phyloP scores from a whole-genome alignment of 768 basidiomycete species.

The Mycena rosella region DNA sequence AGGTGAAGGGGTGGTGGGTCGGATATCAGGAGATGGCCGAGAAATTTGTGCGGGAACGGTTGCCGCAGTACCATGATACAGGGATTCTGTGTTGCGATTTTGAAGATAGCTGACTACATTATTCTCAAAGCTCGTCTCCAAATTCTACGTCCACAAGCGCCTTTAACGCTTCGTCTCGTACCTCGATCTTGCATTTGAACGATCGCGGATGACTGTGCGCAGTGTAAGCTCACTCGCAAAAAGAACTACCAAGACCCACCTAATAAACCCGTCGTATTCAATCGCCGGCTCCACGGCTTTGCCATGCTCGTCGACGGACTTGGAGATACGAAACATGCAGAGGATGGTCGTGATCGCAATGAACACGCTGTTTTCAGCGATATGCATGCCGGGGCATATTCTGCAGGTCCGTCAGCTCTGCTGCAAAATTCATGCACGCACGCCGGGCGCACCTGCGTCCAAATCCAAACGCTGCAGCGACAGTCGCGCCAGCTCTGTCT shows the following conservation, averaged over 20 bases:
- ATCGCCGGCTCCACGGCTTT: not conserved
- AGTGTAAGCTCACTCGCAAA: not conserved
- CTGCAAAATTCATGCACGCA: not conserved
- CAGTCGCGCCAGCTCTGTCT: constrained; percentile 33
- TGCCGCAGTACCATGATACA: constrained; percentile 24
- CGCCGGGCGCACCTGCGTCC: constrained; percentile 29
- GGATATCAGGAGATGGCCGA: constrained; percentile 17
- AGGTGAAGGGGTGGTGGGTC: not conserved
- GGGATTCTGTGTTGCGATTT: constrained; percentile 16
- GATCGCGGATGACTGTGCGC: constrained; percentile 19
- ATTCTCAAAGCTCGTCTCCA: not conserved
- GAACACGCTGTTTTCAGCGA: constrained; percentile 38
- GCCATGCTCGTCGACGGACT: constrained; percentile 20
- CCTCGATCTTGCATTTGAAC: constrained; percentile 26
- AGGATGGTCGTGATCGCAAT: constrained; percentile 40
- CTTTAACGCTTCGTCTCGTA: constrained; percentile 3
- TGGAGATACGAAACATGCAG: constrained; percentile 24
- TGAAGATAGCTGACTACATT: not conserved
- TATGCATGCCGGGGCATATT: constrained; percentile 40
- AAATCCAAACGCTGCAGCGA: constrained; percentile 28
- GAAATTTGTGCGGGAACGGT: constrained; percentile 9
- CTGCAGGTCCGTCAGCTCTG: constrained; percentile 6
- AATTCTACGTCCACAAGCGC: not conserved
- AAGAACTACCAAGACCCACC: not conserved
- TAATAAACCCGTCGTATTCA: constrained; percentile 22